Evolutionary conservation across 768 basidiomycete genomes (phyloP).

Genomic region (Naematelia aurantialba): DNA sequence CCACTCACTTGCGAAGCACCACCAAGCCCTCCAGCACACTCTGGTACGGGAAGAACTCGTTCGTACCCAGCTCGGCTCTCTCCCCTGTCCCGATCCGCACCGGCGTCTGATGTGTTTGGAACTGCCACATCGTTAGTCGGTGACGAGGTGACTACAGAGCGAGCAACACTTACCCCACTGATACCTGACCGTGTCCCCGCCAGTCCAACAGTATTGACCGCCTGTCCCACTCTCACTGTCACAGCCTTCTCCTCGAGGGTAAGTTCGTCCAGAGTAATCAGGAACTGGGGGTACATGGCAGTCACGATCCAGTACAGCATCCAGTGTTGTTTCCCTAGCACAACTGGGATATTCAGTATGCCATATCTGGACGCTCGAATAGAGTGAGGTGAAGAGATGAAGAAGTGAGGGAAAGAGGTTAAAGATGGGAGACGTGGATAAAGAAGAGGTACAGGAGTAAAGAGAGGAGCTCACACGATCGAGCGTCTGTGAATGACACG

Average conservation of each 20-base stretch:
- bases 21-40: constrained; percentile 90
- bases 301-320: constrained; percentile 95
- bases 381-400: not conserved
- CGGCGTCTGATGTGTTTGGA: constrained; percentile 97
- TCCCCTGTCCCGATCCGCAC: constrained; percentile 93
- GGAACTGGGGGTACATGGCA: constrained; percentile 97
- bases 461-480: constrained; percentile 67
- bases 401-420: too few relatives aligned
- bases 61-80: constrained; percentile 90
- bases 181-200: constrained; percentile 78
- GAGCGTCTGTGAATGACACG: constrained; percentile 88
- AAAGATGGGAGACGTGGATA: not conserved
- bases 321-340: constrained; percentile 96
- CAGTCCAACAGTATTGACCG: constrained; percentile 94
- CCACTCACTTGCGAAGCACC: constrained; percentile 85
- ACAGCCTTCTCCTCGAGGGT: constrained; percentile 78
- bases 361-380: not conserved
- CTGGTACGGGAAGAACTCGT: constrained; percentile 89
- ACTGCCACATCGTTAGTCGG: constrained; percentile 53
- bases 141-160: not conserved
- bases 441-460: not conserved
- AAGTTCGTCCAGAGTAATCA: constrained; percentile 87
- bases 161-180: constrained; percentile 45
- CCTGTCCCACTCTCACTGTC: constrained; percentile 92
- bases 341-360: constrained; percentile 57